These are phyloP conservation scores for Pinus albicaulis DNA, from an alignment of 75 land plant species.

Conservation along the genomic window DNA sequence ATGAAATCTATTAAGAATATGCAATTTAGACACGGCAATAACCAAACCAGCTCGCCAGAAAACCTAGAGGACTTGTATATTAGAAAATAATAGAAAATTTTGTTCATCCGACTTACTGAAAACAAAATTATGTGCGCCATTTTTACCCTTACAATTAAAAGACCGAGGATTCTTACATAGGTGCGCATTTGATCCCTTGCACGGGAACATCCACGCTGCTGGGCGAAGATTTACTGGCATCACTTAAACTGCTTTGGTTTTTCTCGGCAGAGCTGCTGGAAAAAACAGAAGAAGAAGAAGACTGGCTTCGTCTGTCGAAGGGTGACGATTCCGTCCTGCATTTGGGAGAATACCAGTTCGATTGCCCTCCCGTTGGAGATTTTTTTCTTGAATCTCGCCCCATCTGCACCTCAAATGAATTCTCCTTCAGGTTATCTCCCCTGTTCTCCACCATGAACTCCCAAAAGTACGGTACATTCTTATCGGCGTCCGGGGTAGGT, in stretches of 20 bases:
- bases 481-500: neutral
- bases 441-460: neutral
- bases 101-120: too few relatives aligned
- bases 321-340: neutral
- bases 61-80: too few relatives aligned
- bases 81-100: too few relatives aligned
- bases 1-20: too few relatives aligned
- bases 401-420: conserved; percentile 7
- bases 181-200: neutral
- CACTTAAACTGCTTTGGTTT: conserved; percentile 5
- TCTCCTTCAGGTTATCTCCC: conserved; percentile 5
- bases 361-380: neutral
- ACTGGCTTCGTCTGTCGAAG: conserved; percentile 1
- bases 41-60: too few relatives aligned
- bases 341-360: neutral
- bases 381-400: conserved; percentile 1
- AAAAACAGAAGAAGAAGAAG: neutral
- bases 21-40: too few relatives aligned
- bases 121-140: neutral
- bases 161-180: neutral
- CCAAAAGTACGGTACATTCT: conserved; percentile 2
- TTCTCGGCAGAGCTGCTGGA: neutral
- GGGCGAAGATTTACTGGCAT: conserved; percentile 6
- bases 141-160: neutral
- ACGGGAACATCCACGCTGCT: neutral